A percentile compares a stretch with the other conserved stretches of the same genome.
These are phyloP conservation scores for Akanthomyces uredinophilus DNA, from an alignment of 2,329 filamentous ascomycete species.

Conservation along the genomic window DNA sequence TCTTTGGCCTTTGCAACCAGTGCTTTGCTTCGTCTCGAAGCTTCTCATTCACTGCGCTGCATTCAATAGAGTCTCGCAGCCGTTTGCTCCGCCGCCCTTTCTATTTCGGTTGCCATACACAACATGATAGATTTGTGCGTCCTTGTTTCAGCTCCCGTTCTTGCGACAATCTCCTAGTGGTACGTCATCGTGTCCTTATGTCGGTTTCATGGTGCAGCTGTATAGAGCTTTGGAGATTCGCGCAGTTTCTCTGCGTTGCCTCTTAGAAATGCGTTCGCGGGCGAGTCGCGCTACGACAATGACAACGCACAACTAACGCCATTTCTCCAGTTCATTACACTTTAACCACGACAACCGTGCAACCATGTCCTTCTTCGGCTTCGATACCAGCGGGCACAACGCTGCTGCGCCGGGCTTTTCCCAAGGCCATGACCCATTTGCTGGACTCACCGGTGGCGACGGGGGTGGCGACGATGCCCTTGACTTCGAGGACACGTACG, in stretches of 20 bases:
- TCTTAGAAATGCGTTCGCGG: background rate
- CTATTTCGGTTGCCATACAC: slow-evolving; percentile 23
- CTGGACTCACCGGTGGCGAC: slow-evolving; percentile 61
- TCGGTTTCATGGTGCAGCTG: no score
- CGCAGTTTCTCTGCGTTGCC: background rate
- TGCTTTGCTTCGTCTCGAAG: slow-evolving; percentile 1
- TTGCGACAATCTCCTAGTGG: slow-evolving; percentile 36
- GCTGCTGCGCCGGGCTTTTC: slow-evolving; percentile 73
- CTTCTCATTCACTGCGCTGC: background rate
- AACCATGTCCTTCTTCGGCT: slow-evolving; percentile 88
- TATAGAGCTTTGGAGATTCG: background rate
- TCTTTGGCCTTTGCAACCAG: background rate
- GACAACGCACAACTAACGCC: background rate
- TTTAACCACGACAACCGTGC: slow-evolving; percentile 18
- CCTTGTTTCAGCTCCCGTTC: slow-evolving; percentile 25
- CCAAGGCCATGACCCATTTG: slow-evolving; percentile 80
- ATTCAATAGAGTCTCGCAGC: background rate
- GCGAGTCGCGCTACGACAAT: background rate
- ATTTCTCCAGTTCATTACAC: background rate
- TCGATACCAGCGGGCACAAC: slow-evolving; percentile 65
- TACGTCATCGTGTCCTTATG: slow-evolving; percentile 23
- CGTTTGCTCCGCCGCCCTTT: slow-evolving; percentile 7
- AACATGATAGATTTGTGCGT: slow-evolving; percentile 39
- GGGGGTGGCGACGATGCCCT: slow-evolving; percentile 46
- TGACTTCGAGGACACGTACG: slow-evolving; percentile 96